These are phyloP conservation scores for Breynia disticha DNA, from an alignment of 441 rosid species.

Conservation along the genomic window DNA sequence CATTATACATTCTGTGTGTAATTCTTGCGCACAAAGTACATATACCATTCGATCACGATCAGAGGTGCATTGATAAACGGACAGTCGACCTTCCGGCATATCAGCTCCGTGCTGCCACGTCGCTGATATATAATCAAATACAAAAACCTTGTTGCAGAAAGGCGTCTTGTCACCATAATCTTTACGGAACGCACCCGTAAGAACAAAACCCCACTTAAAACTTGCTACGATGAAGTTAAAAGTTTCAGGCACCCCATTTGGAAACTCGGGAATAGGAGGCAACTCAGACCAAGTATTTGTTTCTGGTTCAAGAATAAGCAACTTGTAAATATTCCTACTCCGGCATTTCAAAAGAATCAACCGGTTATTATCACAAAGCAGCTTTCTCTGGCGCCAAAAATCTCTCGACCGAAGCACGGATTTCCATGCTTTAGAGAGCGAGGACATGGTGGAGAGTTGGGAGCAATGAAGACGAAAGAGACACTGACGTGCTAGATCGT, in stretches of 20 bases:
- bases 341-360: conserved; percentile 40
- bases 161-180: conserved; percentile 44
- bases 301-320: conserved; percentile 15
- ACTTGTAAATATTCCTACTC: too few species aligned
- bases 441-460: conserved; percentile 13
- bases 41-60: too few species aligned
- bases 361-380: conserved; percentile 19
- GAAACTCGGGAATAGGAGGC: too few species aligned
- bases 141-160: conserved; percentile 36
- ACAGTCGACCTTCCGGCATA: too few species aligned
- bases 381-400: conserved; percentile 20
- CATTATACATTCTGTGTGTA: too few species aligned
- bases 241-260: conserved; percentile 45
- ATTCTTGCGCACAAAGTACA: too few species aligned
- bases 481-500: conserved; percentile 31
- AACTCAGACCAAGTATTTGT: too few species aligned
- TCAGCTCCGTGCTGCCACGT: too few species aligned
- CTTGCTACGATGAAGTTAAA: conserved; percentile 40
- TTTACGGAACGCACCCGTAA: conserved; percentile 64
- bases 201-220: conserved; percentile 43
- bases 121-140: conserved; percentile 35
- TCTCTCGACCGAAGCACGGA: conserved; percentile 20
- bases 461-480: conserved; percentile 21
- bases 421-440: conserved; percentile 32
- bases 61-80: too few species aligned